Percentiles rank a stretch among this genome's conserved stretches.
Conservation (phyloP, 805 yeast species). For the Schwanniomyces pseudopolymorphus region DNA sequence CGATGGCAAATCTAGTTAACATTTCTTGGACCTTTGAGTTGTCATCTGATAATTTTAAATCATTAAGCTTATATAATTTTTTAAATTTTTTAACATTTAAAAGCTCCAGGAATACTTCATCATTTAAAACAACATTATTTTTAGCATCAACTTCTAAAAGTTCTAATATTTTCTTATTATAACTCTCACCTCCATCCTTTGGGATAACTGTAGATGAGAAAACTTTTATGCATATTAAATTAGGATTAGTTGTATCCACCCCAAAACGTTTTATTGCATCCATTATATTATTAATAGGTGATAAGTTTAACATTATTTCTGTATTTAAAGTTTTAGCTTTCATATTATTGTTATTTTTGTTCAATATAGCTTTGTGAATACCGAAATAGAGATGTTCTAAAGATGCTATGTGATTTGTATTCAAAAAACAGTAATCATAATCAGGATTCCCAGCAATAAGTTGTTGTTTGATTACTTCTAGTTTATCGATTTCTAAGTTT, state of each 20-base stretch:
- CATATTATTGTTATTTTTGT: conserved; percentile 45
- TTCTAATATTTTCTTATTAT: conserved; percentile 32
- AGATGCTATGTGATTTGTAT: conserved; percentile 57
- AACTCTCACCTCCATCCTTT: conserved; percentile 21
- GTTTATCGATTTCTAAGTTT: conserved; percentile 38
- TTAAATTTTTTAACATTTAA: conserved; percentile 30
- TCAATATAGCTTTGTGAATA: conserved; percentile 58
- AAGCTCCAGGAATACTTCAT: conserved; percentile 17
- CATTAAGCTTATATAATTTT: conserved; percentile 38
- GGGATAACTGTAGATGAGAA: conserved; percentile 15
- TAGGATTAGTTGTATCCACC: conserved; percentile 47
- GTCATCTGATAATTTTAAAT: conserved; percentile 17
- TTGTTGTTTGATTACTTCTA: conserved; percentile 43
- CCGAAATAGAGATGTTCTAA: conserved; percentile 63
- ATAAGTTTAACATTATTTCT: conserved; percentile 65
- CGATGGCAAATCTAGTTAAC: conserved; percentile 44
- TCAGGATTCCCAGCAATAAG: conserved; percentile 45
- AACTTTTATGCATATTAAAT: conserved; percentile 54
- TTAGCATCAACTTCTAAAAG: conserved; percentile 12
- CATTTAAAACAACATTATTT: conserved; percentile 18
- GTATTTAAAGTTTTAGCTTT: conserved; percentile 69
- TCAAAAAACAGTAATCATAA: conserved; percentile 65
- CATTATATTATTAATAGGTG: conserved; percentile 69
- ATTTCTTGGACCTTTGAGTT: conserved; percentile 15
- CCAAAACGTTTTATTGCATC: conserved; percentile 76